phyloP scores from a whole-genome alignment of 345 rosid genomes.

The Salix caprea region DNA sequence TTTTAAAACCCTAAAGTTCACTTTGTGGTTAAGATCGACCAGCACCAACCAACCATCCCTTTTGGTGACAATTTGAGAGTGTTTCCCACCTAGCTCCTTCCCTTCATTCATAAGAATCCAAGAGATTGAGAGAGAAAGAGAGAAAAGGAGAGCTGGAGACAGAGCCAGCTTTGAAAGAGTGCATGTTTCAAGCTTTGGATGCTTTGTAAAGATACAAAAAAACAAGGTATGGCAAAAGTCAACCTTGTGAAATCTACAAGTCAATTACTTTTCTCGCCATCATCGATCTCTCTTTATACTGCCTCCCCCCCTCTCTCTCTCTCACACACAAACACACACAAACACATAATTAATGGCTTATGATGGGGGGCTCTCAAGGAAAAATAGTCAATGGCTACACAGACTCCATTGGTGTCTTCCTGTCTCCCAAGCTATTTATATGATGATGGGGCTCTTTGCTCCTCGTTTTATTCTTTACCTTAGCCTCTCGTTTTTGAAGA shows the following conservation, averaged over 20 bases:
- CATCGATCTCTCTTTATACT: neutral
- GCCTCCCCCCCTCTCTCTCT: neutral
- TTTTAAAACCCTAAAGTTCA: conserved; percentile 1
- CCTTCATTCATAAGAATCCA: conserved; percentile 37
- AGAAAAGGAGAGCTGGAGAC: conserved; percentile 1
- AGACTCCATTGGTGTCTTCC: conserved; percentile 45
- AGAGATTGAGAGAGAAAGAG: conserved; percentile 3
- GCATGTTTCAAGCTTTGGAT: conserved; percentile 28
- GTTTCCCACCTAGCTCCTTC: conserved; percentile 36
- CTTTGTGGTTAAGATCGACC: conserved; percentile 7
- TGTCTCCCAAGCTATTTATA: conserved; percentile 34
- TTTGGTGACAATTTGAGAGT: conserved; percentile 28
- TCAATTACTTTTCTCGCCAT: conserved; percentile 38
- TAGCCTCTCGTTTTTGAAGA: conserved; percentile 4
- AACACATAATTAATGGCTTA: conserved; percentile 31
- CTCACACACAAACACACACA: neutral
- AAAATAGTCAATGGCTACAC: conserved; percentile 46
- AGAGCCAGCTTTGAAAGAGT: conserved; percentile 1
- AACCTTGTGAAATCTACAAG: conserved; percentile 35
- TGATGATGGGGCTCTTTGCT: conserved; percentile 12
- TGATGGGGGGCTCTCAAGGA: conserved; percentile 20
- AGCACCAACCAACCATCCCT: conserved; percentile 22
- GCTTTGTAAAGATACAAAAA: conserved; percentile 27
- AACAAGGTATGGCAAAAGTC: conserved; percentile 32
- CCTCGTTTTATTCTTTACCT: neutral